Percentiles rank a stretch among this genome's conserved stretches.
These are phyloP conservation scores for Hebeloma cylindrosporum DNA, from an alignment of 768 basidiomycete species.

Conservation along the genomic window DNA sequence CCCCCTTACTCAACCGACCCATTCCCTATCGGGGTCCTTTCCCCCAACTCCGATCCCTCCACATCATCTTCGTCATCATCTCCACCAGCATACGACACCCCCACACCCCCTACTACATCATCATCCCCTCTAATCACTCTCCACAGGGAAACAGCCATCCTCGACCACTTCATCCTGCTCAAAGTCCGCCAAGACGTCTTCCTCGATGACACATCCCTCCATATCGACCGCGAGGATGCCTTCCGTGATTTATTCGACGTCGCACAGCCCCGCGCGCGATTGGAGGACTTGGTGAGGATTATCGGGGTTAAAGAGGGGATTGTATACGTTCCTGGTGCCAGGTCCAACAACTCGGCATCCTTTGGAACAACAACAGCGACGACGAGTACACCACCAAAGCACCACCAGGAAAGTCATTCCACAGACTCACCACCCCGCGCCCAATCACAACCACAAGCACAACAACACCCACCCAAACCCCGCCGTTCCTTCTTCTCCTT, in stretches of 20 bases:
- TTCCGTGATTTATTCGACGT: conserved; percentile 82
- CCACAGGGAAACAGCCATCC: conserved; percentile 72
- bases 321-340: conserved; percentile 32
- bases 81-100: conserved; percentile 22
- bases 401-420: background rate
- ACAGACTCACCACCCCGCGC: background rate
- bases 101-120: conserved; percentile 25
- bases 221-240: conserved; percentile 71
- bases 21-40: conserved; percentile 48
- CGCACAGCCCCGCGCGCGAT: conserved; percentile 66
- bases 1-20: conserved; percentile 77
- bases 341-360: too few relatives aligned
- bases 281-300: conserved; percentile 70
- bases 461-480: conserved; percentile 4
- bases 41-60: conserved; percentile 19
- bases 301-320: conserved; percentile 44
- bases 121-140: conserved; percentile 41
- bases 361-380: too few relatives aligned
- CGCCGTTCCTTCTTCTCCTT: conserved; percentile 11
- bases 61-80: conserved; percentile 18
- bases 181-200: conserved; percentile 80
- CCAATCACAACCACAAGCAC: conserved; percentile 3
- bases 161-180: conserved; percentile 79
- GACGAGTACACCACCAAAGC: background rate
- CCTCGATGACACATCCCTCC: conserved; percentile 70